A percentile compares a stretch with the other conserved stretches of the same genome.
These are phyloP conservation scores for Trichothecium sympodiale DNA, from an alignment of 2,329 filamentous ascomycete species.

Conservation along the genomic window DNA sequence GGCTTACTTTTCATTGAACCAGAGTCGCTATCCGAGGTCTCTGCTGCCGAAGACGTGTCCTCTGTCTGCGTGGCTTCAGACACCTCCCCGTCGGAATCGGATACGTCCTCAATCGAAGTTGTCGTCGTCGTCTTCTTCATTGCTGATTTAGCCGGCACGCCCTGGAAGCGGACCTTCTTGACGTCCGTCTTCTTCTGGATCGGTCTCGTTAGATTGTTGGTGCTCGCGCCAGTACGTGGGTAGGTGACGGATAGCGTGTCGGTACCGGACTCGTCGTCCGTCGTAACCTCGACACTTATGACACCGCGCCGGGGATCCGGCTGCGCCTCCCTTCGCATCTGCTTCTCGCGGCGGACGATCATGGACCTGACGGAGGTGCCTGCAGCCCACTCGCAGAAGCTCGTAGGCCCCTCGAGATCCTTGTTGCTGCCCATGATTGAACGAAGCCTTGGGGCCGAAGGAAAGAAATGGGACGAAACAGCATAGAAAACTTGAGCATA, in stretches of 20 bases:
- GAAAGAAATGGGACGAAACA: too few relatives aligned
- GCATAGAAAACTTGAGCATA: too few relatives aligned
- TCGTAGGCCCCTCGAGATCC: constrained; percentile 3
- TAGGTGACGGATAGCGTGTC: constrained; percentile 38
- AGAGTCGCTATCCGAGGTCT: not conserved
- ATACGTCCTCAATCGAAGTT: constrained; percentile 12
- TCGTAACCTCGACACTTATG: constrained; percentile 30
- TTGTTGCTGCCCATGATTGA: not conserved
- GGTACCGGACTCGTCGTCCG: constrained; percentile 39
- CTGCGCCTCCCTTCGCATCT: constrained; percentile 13
- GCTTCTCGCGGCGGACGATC: constrained; percentile 12
- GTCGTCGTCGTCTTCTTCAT: constrained; percentile 19
- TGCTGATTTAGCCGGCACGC: constrained; percentile 22
- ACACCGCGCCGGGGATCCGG: constrained; percentile 13
- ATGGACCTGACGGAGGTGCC: constrained; percentile 20
- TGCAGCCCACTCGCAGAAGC: constrained; percentile 30
- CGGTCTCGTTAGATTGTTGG: not conserved
- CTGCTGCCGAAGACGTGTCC: constrained; percentile 4
- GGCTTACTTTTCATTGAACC: constrained; percentile 8
- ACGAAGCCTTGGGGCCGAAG: too few relatives aligned
- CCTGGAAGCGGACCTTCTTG: constrained; percentile 34
- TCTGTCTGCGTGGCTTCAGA: constrained; percentile 9
- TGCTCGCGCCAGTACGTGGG: constrained; percentile 23
- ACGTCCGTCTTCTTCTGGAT: constrained; percentile 1
- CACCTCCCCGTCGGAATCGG: constrained; percentile 12